Evolutionary conservation across 2,329 filamentous ascomycete genomes (phyloP), one percentile per base, ranked within the genome.

Genomic region (Penicillium decumbens): DNA sequence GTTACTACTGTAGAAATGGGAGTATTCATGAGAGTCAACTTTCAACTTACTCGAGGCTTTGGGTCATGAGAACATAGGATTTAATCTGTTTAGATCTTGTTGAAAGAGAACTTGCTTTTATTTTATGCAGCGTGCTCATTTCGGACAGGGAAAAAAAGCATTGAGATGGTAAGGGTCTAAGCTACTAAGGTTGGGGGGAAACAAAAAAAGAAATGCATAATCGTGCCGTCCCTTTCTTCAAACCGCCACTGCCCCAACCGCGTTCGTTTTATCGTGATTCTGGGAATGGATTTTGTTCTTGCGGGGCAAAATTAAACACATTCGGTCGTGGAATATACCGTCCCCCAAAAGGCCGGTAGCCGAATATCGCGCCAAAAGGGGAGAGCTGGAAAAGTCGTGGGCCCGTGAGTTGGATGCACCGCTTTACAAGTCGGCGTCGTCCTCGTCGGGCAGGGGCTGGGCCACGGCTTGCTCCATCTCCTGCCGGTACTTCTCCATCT

Each of bases 371-470:
- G 33, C 30, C 47, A 44, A 49, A 50, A 18, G 24, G 47, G 41
- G 32, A 44, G 42, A 39, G 39, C 44, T 44, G 38, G 45, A 55
- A 49, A 49, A 45, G 45, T 55, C 48, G 47, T 52, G 37, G 47
- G 50, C 50, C 50, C 47, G 48, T 51, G 38, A 37, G 35, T 29
- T 42, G 42, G 40, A 27, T 43, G 42, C 49, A 58, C 47, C 51
- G 47, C 54, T 67, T 68, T 75, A 77, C 66, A 77, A 66, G 58
- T 77, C 75, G 53, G 89, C 84, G 64, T 95, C 92, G 61, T 95
- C 88, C 82, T 97, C 93, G 69, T 90, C 91, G 61, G 93, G 93
- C 66, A 98, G 88, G 67, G 93, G 90, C 83, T 87, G 83, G 58
- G 80, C 65, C 57, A 87, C 83, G 57, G 93, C 93, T 43, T 80